A percentile compares a stretch with the other conserved stretches of the same genome.
These are phyloP conservation scores for Candida endomychidarum DNA, from an alignment of 805 yeast species.

Conservation along the genomic window DNA sequence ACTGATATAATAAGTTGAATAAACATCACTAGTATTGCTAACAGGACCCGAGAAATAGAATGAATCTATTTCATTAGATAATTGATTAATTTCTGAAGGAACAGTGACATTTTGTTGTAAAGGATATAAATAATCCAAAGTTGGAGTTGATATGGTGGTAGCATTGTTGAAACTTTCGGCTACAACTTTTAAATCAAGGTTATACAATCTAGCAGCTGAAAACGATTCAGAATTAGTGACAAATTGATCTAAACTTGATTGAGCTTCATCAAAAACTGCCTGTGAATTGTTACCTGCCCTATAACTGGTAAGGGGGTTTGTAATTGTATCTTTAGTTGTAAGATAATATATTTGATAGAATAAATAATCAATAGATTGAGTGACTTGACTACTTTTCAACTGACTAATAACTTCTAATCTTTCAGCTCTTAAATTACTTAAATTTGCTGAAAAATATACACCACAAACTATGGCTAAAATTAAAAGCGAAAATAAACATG, in stretches of 20 bases:
- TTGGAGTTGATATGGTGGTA: slow-evolving; percentile 25
- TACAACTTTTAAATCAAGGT: slow-evolving; percentile 52
- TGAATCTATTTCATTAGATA: slow-evolving; percentile 17
- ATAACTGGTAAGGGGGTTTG: slow-evolving; percentile 57
- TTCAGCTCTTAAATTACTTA: slow-evolving; percentile 63
- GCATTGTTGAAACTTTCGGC: slow-evolving; percentile 31
- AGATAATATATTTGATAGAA: slow-evolving; percentile 72
- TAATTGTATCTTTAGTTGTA: slow-evolving; percentile 59
- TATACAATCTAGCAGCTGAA: slow-evolving; percentile 66
- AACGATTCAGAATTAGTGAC: slow-evolving; percentile 62
- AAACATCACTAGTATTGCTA: slow-evolving; percentile 30
- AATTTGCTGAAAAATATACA: slow-evolving; percentile 65
- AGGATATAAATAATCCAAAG: slow-evolving; percentile 47
- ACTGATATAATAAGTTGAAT: slow-evolving; percentile 57
- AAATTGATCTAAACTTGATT: slow-evolving; percentile 52
- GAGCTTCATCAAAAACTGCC: slow-evolving; percentile 45
- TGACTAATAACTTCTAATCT: slow-evolving; percentile 76
- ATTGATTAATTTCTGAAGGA: slow-evolving; percentile 46
- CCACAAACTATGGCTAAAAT: slow-evolving; percentile 74
- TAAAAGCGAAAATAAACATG: slow-evolving; percentile 67
- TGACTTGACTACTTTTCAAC: slow-evolving; percentile 75
- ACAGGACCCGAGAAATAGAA: slow-evolving; percentile 66
- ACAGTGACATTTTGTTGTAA: slow-evolving; percentile 45
- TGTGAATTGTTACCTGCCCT: slow-evolving; percentile 70
- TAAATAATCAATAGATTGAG: slow-evolving; percentile 60